These are phyloP conservation scores for Bolboschoenoplectus hybrid DNA, from an alignment of 202 grass and related monocot genomes.

Conservation along the genomic window DNA sequence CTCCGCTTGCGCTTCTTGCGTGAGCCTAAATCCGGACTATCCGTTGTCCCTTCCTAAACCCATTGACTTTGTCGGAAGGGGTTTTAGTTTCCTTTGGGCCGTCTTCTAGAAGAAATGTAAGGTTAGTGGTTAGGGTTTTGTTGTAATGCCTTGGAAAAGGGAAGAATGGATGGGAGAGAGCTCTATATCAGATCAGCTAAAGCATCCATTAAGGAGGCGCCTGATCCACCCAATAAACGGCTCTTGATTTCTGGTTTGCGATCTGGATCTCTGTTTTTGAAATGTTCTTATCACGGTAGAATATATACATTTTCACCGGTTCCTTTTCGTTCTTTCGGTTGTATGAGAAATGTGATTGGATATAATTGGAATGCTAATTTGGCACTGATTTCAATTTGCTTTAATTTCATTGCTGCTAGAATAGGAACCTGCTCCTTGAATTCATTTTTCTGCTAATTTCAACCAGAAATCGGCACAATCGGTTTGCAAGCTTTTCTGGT, in stretches of 20 bases:
- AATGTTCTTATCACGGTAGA: neutral
- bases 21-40: no score
- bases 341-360: neutral
- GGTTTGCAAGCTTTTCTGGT: no score
- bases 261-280: neutral
- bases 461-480: neutral
- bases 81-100: neutral
- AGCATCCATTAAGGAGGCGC: neutral
- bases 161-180: neutral
- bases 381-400: neutral
- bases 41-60: no score
- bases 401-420: neutral
- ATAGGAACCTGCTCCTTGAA: neutral
- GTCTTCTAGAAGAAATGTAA: neutral
- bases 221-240: neutral
- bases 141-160: constrained; percentile 8
- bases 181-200: neutral
- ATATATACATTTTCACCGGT: neutral
- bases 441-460: neutral
- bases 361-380: neutral
- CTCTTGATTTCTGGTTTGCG: neutral
- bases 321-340: neutral
- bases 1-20: no score
- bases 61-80: neutral
- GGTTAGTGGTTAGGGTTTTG: neutral